These are phyloP conservation scores for Podaxis sp. DNA, from an alignment of 768 basidiomycete genomes.

Conservation along the genomic window DNA sequence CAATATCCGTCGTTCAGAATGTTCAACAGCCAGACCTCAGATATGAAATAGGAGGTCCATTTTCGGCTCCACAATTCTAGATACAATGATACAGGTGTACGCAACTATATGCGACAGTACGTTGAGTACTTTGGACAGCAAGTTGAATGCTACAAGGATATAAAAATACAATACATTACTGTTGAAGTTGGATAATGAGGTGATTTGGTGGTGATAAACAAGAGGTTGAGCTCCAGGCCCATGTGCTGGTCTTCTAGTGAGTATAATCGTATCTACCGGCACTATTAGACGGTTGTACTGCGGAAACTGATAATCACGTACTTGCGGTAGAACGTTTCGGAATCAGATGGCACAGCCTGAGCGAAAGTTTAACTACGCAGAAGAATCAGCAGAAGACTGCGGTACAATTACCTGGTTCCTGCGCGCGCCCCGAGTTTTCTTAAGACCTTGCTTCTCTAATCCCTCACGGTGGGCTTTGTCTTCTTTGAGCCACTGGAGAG, in stretches of 20 bases:
- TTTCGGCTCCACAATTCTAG: not conserved
- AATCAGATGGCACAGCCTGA: slow-evolving; percentile 66
- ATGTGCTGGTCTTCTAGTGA: slow-evolving; percentile 27
- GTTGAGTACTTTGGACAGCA: not conserved
- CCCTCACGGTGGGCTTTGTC: slow-evolving; percentile 69
- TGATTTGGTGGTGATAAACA: not conserved
- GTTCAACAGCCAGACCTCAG: not conserved
- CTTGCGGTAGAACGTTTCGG: slow-evolving; percentile 87
- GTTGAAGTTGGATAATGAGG: not conserved
- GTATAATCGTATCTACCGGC: slow-evolving; percentile 41
- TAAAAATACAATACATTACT: not conserved
- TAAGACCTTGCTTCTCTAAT: slow-evolving; percentile 54
- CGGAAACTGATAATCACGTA: slow-evolving; percentile 38
- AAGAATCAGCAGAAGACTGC: slow-evolving; percentile 14
- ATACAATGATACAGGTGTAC: not conserved
- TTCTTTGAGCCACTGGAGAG: slow-evolving; percentile 84
- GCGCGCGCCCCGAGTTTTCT: slow-evolving; percentile 60
- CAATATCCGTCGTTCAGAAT: not conserved
- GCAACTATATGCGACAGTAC: not conserved
- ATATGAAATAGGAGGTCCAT: not conserved
- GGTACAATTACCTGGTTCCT: slow-evolving; percentile 42
- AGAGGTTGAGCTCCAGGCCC: slow-evolving; percentile 1
- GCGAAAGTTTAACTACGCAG: not conserved
- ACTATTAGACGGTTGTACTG: not conserved
- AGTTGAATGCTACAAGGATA: slow-evolving; percentile 7